Conservation (phyloP, 257 asterid genomes). For the Handroanthus guayacan region DNA sequence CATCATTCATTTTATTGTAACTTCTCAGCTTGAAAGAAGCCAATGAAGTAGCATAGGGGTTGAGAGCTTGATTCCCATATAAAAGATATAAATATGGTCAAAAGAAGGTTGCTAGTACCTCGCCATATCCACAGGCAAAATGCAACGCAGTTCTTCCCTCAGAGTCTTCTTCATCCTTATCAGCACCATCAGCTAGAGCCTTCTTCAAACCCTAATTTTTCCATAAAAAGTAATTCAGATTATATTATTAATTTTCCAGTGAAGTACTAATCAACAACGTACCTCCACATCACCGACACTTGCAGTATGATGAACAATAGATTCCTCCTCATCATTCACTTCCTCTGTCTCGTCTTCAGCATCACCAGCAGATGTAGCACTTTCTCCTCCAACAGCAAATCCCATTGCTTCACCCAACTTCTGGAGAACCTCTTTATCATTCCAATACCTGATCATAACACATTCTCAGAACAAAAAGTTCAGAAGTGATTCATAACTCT, state of each 20-base stretch:
- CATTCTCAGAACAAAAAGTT: conserved; percentile 18
- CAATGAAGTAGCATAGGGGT: background rate
- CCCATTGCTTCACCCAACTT: conserved; percentile 99
- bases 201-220: conserved; percentile 66
- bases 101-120: conserved; percentile 51
- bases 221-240: background rate
- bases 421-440: conserved; percentile 81
- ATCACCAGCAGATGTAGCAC: conserved; percentile 66
- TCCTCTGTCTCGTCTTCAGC: conserved; percentile 82
- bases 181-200: conserved; percentile 78
- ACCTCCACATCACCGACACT: conserved; percentile 93
- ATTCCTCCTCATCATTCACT: conserved; percentile 82
- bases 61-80: background rate
- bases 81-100: background rate
- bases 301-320: conserved; percentile 87
- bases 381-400: conserved; percentile 74
- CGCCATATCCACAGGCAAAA: conserved; percentile 95
- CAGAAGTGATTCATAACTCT: conserved; percentile 11
- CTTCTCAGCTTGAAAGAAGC: conserved; percentile 14
- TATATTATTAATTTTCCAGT: background rate
- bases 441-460: conserved; percentile 74
- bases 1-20: background rate
- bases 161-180: conserved; percentile 91
- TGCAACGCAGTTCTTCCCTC: conserved; percentile 97
- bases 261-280: conserved; percentile 16